Evolutionary conservation across 1,284 basidiomycete genomes (phyloP).

Genomic region (Cerioporus squamosus): DNA sequence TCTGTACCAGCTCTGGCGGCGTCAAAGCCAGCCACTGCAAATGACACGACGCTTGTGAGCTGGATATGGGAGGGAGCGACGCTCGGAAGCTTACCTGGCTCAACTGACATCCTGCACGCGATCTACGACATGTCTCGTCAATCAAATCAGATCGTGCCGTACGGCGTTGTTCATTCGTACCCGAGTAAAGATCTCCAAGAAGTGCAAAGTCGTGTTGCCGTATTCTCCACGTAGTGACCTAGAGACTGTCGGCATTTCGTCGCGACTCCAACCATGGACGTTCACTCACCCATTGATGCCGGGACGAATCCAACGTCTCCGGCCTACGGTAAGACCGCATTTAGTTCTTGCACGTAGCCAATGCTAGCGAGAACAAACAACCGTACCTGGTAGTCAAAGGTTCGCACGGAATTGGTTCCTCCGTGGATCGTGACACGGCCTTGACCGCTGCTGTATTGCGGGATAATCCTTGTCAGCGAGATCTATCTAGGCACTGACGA

Average conservation of each 20-base stretch:
- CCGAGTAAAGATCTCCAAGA: constrained; percentile 68
- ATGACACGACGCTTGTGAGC: background rate
- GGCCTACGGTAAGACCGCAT: constrained; percentile 38
- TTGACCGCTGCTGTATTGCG: constrained; percentile 49
- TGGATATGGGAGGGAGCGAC: background rate
- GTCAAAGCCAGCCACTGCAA: constrained; percentile 68
- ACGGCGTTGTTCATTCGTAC: constrained; percentile 36
- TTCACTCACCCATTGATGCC: constrained; percentile 50
- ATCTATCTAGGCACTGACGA: background rate
- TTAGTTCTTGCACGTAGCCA: background rate
- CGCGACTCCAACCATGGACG: background rate
- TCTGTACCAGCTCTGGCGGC: constrained; percentile 66
- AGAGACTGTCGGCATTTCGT: background rate
- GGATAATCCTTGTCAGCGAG: background rate
- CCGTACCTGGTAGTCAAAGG: constrained; percentile 66
- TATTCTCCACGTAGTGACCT: constrained; percentile 77
- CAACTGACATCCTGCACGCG: constrained; percentile 67
- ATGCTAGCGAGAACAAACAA: background rate
- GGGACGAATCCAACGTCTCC: constrained; percentile 72
- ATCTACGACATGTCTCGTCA: constrained; percentile 37
- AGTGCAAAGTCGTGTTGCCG: constrained; percentile 65
- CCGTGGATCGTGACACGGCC: constrained; percentile 72
- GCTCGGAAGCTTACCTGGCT: constrained; percentile 48
- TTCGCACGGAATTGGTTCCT: constrained; percentile 61
- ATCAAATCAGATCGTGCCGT: no score